Evolutionary conservation across 176 grass and related monocot species (phyloP).

Genomic region (Triticum dicoccoides): DNA sequence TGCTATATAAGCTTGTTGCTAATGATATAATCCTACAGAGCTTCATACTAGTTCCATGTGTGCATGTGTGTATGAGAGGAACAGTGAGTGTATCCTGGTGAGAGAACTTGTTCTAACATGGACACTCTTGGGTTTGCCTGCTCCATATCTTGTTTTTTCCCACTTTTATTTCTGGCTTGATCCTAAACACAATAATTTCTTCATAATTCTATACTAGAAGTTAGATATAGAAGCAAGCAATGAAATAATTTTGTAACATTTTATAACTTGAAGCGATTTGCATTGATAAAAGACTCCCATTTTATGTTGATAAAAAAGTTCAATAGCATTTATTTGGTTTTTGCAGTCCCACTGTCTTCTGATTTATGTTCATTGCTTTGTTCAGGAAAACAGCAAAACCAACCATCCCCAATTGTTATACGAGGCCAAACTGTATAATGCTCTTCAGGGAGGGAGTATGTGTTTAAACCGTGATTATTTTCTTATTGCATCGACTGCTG

Average conservation of each 20-base stretch:
- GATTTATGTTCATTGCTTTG: constrained; percentile 27
- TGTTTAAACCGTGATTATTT: background rate
- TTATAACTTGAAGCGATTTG: background rate
- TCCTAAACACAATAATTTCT: background rate
- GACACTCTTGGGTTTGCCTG: background rate
- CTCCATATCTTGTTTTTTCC: background rate
- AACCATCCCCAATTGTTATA: constrained; percentile 84
- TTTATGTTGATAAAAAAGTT: background rate
- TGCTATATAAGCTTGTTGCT: background rate
- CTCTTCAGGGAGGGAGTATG: constrained; percentile 80
- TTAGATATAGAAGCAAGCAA: background rate
- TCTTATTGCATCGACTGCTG: background rate
- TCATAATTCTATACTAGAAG: background rate
- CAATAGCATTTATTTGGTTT: background rate
- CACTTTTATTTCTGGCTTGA: background rate
- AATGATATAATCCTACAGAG: background rate
- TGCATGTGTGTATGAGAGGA: background rate
- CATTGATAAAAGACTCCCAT: background rate
- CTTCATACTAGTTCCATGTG: background rate
- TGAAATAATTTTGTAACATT: background rate
- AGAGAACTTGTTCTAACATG: too few species aligned
- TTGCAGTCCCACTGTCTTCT: background rate
- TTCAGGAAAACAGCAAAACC: constrained; percentile 76
- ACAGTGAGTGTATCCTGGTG: background rate
- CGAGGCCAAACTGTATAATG: constrained; percentile 81